Conservation (phyloP, 2,329 filamentous ascomycete species). For the Orbilia quercus region DNA sequence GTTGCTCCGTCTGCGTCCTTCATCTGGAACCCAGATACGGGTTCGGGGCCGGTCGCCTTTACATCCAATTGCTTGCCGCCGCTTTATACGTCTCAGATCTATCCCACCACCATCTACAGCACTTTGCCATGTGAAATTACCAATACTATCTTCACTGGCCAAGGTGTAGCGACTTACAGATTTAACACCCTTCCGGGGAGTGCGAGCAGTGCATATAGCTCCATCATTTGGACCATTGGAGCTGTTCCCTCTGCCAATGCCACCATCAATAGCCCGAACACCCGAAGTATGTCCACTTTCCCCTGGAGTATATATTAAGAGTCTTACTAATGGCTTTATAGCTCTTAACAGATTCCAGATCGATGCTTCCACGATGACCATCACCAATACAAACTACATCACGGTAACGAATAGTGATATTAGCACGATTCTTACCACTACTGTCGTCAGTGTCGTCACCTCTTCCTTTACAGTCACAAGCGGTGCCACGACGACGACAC, state of each 20-base stretch:
- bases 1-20: conserved; percentile 8
- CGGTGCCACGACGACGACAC: conserved; percentile 2
- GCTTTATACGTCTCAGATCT: conserved; percentile 16
- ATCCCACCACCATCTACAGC: neutral
- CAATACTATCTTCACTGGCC: conserved; percentile 6
- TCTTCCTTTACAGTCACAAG: neutral
- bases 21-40: conserved; percentile 4
- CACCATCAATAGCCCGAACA: too few species aligned
- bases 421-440: conserved; percentile 11
- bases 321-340: conserved; percentile 4
- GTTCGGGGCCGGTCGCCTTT: neutral
- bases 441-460: conserved; percentile 17
- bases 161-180: conserved; percentile 30
- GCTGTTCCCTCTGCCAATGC: neutral
- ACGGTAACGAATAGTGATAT: neutral
- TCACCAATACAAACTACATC: conserved; percentile 16
- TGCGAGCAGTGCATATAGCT: neutral
- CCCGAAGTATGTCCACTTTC: neutral
- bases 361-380: conserved; percentile 10
- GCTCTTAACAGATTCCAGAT: conserved; percentile 1
- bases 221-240: conserved; percentile 30
- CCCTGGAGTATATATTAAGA: neutral
- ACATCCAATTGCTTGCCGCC: conserved; percentile 20
- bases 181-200: conserved; percentile 9
- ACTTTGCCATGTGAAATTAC: conserved; percentile 27